Base-by-base conservation (phyloP, 192 early-diverging fungal genomes). In the Backusella westeae region DNA sequence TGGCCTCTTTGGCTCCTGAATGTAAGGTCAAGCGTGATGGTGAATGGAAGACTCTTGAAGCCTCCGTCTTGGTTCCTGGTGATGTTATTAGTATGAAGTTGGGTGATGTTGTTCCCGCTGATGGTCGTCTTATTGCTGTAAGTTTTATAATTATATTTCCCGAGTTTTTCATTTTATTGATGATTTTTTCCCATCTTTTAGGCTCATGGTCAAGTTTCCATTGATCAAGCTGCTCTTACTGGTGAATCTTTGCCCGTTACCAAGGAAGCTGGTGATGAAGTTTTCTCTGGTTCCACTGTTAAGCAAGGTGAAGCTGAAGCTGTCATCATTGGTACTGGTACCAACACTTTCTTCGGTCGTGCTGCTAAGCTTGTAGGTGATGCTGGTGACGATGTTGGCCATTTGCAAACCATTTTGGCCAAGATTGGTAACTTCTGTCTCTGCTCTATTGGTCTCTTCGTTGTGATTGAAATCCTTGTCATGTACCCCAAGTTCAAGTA, bases 31-130 rank as follows among this genome's bases (percentile, higher is more conserved):
- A 90, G 91, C 91, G 96, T 85, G 87, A 95, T 82, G 91, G 92
- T 81, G 82, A 90, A 80, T 92, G 93, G 88, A 87, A 86, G 35
- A 92, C 91, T 23, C 72, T 96, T 80, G 92, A 95, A 74, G 88
- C 95, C 34, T 78, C 84, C 39, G 77, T 81, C 32, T 88, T 96
- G 39, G 96, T 96, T 76, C 94, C 94, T 73, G 96, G 96, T 82
- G 96, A 97, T 85, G 86, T 97, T 63, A 91, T 97, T 75, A 83
- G 87, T 49, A 82, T 97, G 74, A 91, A 93, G 76, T 87, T 94
- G 41, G 95, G 95, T 85, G 93, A 96, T 78, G 91, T 95, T 80
- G 86, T 96, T 26, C 94, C 95, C 46, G 95, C 95, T 53, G 95
- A 96, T 81, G 90, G 88, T 73, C 91, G 93, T 80, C 89, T 96